Conservation (phyloP, 352 stramenopile species). For the Phytophthora quininea region DNA sequence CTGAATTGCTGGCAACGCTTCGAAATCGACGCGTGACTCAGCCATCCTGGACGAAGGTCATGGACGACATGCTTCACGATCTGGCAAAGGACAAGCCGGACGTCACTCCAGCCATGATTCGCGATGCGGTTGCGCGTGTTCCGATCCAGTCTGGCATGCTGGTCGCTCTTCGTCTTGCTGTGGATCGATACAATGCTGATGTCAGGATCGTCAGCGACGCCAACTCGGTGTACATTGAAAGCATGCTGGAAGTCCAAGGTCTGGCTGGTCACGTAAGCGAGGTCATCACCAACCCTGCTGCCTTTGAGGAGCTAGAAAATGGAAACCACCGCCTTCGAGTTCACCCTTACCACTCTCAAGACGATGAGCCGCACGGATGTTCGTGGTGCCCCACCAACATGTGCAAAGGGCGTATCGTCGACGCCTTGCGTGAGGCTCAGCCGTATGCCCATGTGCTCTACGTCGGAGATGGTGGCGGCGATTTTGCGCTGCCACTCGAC, state of each 20-base stretch:
- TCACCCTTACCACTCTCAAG: slow-evolving; percentile 54
- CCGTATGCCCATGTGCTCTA: slow-evolving; percentile 66
- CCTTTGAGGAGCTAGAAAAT: slow-evolving; percentile 35
- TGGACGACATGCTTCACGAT: slow-evolving; percentile 65
- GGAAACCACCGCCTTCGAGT: slow-evolving; percentile 48
- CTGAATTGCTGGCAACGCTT: slow-evolving; percentile 56
- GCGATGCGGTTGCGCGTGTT: slow-evolving; percentile 50
- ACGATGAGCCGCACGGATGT: slow-evolving; percentile 54
- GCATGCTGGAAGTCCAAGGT: slow-evolving; percentile 59
- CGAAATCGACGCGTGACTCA: slow-evolving; percentile 23
- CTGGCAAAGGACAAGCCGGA: slow-evolving; percentile 48
- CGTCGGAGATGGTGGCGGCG: slow-evolving; percentile 70
- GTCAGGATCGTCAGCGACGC: slow-evolving; percentile 82
- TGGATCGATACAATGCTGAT: slow-evolving; percentile 40
- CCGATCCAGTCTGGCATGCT: slow-evolving; percentile 73
- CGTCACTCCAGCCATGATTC: slow-evolving; percentile 42
- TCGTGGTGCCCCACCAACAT: slow-evolving; percentile 72
- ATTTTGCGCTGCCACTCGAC: slow-evolving; percentile 69
- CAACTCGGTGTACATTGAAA: slow-evolving; percentile 83
- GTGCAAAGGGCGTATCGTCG: slow-evolving; percentile 81
- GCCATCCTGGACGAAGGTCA: slow-evolving; percentile 66
- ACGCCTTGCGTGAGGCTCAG: slow-evolving; percentile 40
- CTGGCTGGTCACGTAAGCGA: slow-evolving; percentile 44
- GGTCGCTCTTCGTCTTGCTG: slow-evolving; percentile 60
- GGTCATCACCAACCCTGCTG: slow-evolving; percentile 63